Conservation (phyloP, 352 stramenopile species). For the Phytophthora sp. region DNA sequence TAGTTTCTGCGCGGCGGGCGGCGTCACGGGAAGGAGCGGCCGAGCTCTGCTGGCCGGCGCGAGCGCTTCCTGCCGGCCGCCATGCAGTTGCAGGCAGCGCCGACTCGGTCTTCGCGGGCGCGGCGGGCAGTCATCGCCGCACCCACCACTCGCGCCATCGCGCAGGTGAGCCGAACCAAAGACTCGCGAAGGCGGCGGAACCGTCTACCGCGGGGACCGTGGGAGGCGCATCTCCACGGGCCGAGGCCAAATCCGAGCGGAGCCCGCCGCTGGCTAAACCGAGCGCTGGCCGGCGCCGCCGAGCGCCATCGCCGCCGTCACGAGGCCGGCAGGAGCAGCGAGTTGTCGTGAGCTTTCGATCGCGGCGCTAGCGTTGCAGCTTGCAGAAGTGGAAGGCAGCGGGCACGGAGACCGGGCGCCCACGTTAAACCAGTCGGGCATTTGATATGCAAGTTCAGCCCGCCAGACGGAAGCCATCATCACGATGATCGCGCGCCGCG, state of each 20-base stretch:
- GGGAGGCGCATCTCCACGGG: slow-evolving; percentile 24
- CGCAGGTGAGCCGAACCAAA: not conserved
- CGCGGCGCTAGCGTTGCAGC: too few species aligned
- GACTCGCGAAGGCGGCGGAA: slow-evolving; percentile 12
- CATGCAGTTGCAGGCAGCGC: too few species aligned
- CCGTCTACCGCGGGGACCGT: slow-evolving; percentile 27
- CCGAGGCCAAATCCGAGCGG: slow-evolving; percentile 22
- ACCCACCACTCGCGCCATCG: too few species aligned
- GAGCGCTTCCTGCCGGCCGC: too few species aligned
- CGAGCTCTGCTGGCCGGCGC: too few species aligned
- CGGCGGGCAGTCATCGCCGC: too few species aligned
- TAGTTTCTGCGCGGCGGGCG: not conserved
- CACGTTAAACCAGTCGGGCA: not conserved
- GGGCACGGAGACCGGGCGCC: too few species aligned
- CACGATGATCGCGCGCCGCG: not conserved
- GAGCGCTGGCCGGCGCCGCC: too few species aligned
- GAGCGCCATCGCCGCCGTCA: not conserved
- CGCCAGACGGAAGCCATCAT: slow-evolving; percentile 20
- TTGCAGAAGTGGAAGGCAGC: not conserved
- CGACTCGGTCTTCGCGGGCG: too few species aligned
- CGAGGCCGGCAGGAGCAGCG: not conserved
- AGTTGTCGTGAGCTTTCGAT: too few species aligned
- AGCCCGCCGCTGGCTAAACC: slow-evolving; percentile 9
- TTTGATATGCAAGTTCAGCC: slow-evolving; percentile 1
- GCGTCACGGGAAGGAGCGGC: not conserved